These are phyloP conservation scores for Pseudomonodictys pantanalensis DNA, from an alignment of 495 filamentous ascomycete species.

Conservation along the genomic window DNA sequence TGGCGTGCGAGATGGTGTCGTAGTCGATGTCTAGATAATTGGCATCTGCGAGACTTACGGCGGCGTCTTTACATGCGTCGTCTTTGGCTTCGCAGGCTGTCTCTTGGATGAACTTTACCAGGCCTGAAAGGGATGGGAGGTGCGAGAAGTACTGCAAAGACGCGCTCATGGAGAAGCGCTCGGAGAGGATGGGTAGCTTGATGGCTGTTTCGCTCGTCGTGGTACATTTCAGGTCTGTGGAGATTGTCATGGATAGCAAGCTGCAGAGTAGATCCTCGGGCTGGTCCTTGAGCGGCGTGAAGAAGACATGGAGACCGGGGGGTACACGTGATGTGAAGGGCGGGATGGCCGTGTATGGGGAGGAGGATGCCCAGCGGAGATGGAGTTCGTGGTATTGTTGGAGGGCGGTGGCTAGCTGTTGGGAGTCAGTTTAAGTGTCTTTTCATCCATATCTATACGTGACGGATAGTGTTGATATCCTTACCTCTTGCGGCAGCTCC, in stretches of 20 bases:
- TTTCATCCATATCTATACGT: background rate
- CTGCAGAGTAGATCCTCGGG: constrained; percentile 55
- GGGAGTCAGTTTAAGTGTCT: background rate
- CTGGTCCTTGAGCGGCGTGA: constrained; percentile 54
- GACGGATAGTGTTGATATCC: background rate
- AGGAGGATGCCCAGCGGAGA: constrained; percentile 69
- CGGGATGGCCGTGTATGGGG: constrained; percentile 54
- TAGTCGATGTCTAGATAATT: constrained; percentile 73
- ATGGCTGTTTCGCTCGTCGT: constrained; percentile 58
- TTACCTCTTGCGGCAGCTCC: constrained; percentile 70
- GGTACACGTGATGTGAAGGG: constrained; percentile 73
- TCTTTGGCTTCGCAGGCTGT: constrained; percentile 49
- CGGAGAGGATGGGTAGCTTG: constrained; percentile 55
- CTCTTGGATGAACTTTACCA: constrained; percentile 57
- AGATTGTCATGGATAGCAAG: constrained; percentile 61
- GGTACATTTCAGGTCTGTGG: constrained; percentile 46
- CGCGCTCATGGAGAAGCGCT: constrained; percentile 63
- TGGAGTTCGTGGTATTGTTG: constrained; percentile 68
- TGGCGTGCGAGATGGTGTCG: constrained; percentile 63
- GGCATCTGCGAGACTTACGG: constrained; percentile 48
- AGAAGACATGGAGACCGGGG: constrained; percentile 81
- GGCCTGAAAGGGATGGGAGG: constrained; percentile 53
- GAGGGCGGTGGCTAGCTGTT: constrained; percentile 60
- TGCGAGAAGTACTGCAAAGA: constrained; percentile 66
- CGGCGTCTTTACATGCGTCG: constrained; percentile 22